Base-by-base conservation (phyloP, 352 stramenopile genomes). In the Phytophthora sp. region DNA sequence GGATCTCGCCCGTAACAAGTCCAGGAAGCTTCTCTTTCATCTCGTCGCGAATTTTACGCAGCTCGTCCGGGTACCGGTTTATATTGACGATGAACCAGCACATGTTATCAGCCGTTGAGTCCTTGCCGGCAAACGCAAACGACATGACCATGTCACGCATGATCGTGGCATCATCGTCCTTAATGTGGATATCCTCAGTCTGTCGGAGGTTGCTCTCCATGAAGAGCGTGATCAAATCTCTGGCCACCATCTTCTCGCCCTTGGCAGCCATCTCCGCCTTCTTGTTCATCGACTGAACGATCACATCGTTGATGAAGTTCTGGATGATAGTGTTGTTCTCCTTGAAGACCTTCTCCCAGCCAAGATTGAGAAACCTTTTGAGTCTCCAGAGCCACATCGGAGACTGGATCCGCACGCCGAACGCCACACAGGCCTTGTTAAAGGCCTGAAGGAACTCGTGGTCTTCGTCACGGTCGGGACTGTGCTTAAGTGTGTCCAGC, bases 31-130 rank as follows among this genome's bases (percentile, higher is more conserved):
- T 84, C 42, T 66, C 65, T 20, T 76, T 69, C 21, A 90, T 73
- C 57, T 91, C 83, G 3, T 86, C 63, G 18, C 73, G 73, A 44
- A 90, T 88, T 47, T 86, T 87, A 7, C 62, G 36, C 13, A 80
- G 41, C 1, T 88, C 67, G 2, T 86, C 51, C 2, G 82, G 85
- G 35, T 91, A 68, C 9, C 68, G 63, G 29, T 73, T 75, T 52
- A 96, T 77, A 53, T 89, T 86, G 42, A 91, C 82, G 39, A 91
- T 70, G 31, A 91, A 81, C 87, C 87, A 95, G 20, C 58, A 69
- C 62, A 95, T 75, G 15, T 65, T 76, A 41, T 83, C 74, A 0
- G 85, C 79, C 2, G 82, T 91, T n/a, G 85, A 88, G 71, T 94
- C 87, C 26, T 88, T 81, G 39, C 85, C 87, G 8, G 82, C 87